Base-by-base conservation (phyloP, 768 basidiomycete species). In the Gyrodon lividus region DNA sequence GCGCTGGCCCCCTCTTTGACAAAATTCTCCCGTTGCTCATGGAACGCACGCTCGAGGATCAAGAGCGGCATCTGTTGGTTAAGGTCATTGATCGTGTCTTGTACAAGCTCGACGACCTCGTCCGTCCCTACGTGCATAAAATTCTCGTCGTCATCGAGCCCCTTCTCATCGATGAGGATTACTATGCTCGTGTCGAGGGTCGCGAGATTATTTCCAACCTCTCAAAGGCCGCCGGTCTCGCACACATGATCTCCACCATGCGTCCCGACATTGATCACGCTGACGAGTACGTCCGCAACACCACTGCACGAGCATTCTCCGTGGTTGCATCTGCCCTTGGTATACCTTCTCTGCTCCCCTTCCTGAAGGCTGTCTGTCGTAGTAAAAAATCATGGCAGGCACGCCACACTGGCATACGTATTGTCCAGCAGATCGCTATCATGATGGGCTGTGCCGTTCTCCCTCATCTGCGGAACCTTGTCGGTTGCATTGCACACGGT, bases 231-330 rank as follows among this genome's bases (percentile, higher is more conserved):
- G 96, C 95, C 26, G 97, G 97, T 72, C 86, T 99, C 22, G 96
- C 97, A 2, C 97, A 99, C 73, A 98, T 99, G 97, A 99, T 99
- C 62, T 99, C 97, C 31, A 99, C 96, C 17, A 98, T 99, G 96
- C 89, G 96, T 60, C 96, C 97, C 3, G 96, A 99, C 77, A 98
- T 98, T 56, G 96, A 99, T 70, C 96, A 98, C 61, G 94, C 97
- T 39, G 96, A 99, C 66, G 97, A 99, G 71, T 98, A 99, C 59
- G 96, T 98, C 4, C 90, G 96, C 53, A 99, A 99, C 70, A 99
- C 97, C 39, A 99, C 97, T 14, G 96, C 97, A 31, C 89, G 97
- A 61, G 97, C 97, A 4, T 94, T 98, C 79, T 97, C 95, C 23
- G 97, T 99, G 50, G 97, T 98, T 50, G 97, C 97, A 10, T 98